Conservation (phyloP, 768 basidiomycete genomes). For the Rhizopogon salebrosus region DNA sequence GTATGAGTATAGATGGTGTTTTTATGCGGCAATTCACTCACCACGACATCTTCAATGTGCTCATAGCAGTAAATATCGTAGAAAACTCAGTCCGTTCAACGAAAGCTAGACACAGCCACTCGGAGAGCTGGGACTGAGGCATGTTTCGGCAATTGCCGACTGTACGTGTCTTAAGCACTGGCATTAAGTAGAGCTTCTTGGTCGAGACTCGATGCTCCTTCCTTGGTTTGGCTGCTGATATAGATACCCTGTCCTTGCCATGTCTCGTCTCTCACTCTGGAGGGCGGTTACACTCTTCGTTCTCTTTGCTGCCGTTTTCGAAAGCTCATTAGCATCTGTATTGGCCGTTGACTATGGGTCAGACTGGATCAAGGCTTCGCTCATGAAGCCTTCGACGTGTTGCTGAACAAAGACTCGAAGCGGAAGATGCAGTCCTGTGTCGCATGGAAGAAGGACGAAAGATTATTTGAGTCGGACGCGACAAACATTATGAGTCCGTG, state of each 20-base stretch:
- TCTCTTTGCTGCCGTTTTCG: constrained; percentile 17
- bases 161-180: not conserved
- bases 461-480: constrained; percentile 87
- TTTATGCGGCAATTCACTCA: too few relatives aligned
- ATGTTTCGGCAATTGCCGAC: not conserved
- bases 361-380: constrained; percentile 94
- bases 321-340: constrained; percentile 60
- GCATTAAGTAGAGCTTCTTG: not conserved
- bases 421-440: constrained; percentile 89
- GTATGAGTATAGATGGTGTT: too few relatives aligned
- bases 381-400: constrained; percentile 97
- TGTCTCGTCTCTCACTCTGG: constrained; percentile 19
- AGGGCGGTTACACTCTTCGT: constrained; percentile 21
- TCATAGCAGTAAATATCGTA: too few relatives aligned
- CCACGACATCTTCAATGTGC: too few relatives aligned
- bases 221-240: not conserved
- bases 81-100: too few relatives aligned
- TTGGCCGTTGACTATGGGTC: constrained; percentile 98
- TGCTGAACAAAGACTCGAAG: constrained; percentile 96
- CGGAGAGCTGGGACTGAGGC: too few relatives aligned
- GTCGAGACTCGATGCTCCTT: not conserved
- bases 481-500: constrained; percentile 68
- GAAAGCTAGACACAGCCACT: too few relatives aligned
- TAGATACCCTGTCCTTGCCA: constrained; percentile 2
- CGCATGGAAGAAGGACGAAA: constrained; percentile 87